These are phyloP conservation scores for Scheffersomyces stambukii DNA, from an alignment of 1,139 yeast species.

Conservation along the genomic window DNA sequence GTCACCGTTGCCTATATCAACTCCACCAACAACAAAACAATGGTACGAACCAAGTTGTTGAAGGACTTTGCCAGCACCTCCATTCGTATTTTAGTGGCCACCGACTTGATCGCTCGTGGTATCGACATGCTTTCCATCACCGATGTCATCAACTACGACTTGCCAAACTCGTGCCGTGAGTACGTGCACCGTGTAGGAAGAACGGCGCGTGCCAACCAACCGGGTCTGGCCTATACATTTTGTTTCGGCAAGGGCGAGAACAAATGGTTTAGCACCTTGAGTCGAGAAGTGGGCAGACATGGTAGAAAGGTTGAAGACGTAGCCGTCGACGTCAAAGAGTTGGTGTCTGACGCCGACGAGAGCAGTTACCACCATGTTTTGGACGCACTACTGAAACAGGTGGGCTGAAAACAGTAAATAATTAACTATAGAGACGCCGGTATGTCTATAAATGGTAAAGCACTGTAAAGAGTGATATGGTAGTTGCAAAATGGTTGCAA, in stretches of 20 bases:
- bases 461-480: neutral
- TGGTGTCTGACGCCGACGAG: constrained; percentile 24
- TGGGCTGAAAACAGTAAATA: too few relatives aligned
- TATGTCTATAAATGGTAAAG: neutral
- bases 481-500: too few relatives aligned
- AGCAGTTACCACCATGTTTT: constrained; percentile 22
- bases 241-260: constrained; percentile 73
- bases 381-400: constrained; percentile 22
- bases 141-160: constrained; percentile 82
- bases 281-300: constrained; percentile 38
- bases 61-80: constrained; percentile 51
- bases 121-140: constrained; percentile 71
- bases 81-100: constrained; percentile 65
- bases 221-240: constrained; percentile 70
- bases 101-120: constrained; percentile 95
- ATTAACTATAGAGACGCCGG: constrained; percentile 1
- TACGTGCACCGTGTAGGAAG: constrained; percentile 95
- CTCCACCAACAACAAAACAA: constrained; percentile 47
- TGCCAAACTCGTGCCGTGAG: constrained; percentile 85
- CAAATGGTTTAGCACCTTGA: constrained; percentile 57
- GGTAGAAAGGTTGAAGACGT: constrained; percentile 19
- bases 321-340: constrained; percentile 17
- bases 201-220: constrained; percentile 86
- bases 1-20: constrained; percentile 34
- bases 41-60: constrained; percentile 43